Conservation (phyloP, 1,284 basidiomycete genomes). For the Rhodotorula sp. region DNA sequence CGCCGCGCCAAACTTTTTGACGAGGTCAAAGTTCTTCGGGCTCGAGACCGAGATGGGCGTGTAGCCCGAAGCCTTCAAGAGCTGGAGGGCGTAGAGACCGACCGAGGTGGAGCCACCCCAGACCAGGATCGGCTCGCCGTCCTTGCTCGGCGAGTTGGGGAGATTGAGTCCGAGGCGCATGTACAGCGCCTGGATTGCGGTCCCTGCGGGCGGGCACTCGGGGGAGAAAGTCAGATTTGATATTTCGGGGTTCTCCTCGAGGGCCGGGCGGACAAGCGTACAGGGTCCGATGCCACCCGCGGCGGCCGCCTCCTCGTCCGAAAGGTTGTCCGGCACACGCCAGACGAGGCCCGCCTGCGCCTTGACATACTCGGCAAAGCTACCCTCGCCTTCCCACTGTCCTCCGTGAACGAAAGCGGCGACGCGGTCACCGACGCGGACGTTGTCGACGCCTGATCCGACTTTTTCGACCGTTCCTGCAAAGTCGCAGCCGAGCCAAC, state of each 20-base stretch:
- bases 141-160: constrained; percentile 49
- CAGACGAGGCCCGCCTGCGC: constrained; percentile 45
- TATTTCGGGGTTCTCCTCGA: neutral
- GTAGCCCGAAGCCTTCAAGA: constrained; percentile 59
- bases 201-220: constrained; percentile 40
- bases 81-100: constrained; percentile 58
- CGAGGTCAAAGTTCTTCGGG: constrained; percentile 52
- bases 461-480: constrained; percentile 60
- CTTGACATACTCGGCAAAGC: constrained; percentile 52
- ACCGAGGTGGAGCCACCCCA: constrained; percentile 54
- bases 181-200: constrained; percentile 51
- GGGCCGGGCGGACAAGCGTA: neutral
- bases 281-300: constrained; percentile 45
- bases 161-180: constrained; percentile 43
- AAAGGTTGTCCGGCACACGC: constrained; percentile 50
- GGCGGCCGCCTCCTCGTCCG: constrained; percentile 55
- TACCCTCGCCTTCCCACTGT: constrained; percentile 46
- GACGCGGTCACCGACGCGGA: constrained; percentile 61
- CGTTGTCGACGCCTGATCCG: constrained; percentile 56
- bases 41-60: constrained; percentile 60
- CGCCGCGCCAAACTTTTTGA: constrained; percentile 59
- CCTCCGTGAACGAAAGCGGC: constrained; percentile 55
- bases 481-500: constrained; percentile 60
- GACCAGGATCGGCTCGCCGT: constrained; percentile 51
- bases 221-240: neutral